Base-by-base conservation (phyloP, 257 asterid species). In the Nicotiana undulata region DNA sequence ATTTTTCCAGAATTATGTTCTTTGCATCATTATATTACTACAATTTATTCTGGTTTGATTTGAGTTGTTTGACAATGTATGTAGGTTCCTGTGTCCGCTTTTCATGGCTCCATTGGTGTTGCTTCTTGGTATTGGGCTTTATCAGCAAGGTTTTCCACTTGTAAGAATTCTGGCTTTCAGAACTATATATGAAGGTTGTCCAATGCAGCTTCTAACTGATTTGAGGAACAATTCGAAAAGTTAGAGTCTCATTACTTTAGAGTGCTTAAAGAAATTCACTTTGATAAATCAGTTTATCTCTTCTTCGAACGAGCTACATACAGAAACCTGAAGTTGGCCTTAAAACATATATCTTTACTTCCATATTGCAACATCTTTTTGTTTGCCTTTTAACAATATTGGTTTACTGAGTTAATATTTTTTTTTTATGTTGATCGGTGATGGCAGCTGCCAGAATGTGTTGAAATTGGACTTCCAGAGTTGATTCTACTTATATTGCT, bases 61-160 rank as follows among this genome's bases (percentile, higher is more conserved):
- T 1, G 8, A 20, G 34, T 76, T 18, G 59, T 82, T 60, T 84
- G 52, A 84, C 67, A 37, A 58, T 91, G 86, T 72, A 91, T 91
- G 85, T 72, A 94, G 98, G 89, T 89, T 87, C 80, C 55, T 95
- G 84, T 86, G 93, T 86, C 98, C 98, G 58, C 98, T 95, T 86
- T 91, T 98, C 58, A 93, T 90, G 78, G 95, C 86, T 82, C 98
- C 98, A 82, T 86, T 92, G 75, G 90, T 93, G 55, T 85, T 91
- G 51, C 95, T 95, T 28, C 97, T 91, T 58, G 98, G 98, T 49
- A 91, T 93, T 40, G 98, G 98, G 17, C 97, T 95, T 59, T 95
- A 88, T 77, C 91, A 88, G 77, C 94, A 90, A 40, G 98, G 98
- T 20, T 93, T 95, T 84, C 98, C 98, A 0, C 85, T 92, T 89